A percentile compares a stretch with the other conserved stretches of the same genome.
These are phyloP conservation scores for Fusarium virguliforme DNA, from an alignment of 2,329 filamentous ascomycete genomes.

Conservation along the genomic window DNA sequence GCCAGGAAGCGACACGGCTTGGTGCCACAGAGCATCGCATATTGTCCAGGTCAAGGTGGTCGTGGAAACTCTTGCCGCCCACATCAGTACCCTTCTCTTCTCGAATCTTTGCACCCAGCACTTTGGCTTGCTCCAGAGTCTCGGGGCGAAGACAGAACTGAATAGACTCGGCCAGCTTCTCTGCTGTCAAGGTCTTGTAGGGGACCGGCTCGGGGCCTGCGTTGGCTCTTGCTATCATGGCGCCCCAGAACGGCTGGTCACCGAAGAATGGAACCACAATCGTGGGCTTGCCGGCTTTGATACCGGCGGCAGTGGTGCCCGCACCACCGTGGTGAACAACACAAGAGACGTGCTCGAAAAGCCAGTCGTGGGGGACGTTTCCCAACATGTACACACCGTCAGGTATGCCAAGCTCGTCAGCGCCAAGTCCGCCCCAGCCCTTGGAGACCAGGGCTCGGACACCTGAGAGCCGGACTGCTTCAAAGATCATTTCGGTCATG, in stretches of 20 bases:
- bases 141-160: constrained; percentile 72
- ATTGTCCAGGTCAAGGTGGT: constrained; percentile 76
- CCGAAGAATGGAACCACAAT: constrained; percentile 91
- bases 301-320: constrained; percentile 90
- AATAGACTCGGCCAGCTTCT: constrained; percentile 78
- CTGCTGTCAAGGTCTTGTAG: constrained; percentile 76
- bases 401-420: constrained; percentile 78
- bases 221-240: constrained; percentile 80
- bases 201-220: constrained; percentile 81
- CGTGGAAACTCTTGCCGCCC: constrained; percentile 79
- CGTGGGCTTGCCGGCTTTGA: constrained; percentile 84
- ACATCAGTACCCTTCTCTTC: constrained; percentile 76
- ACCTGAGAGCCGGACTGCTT: constrained; percentile 76
- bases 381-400: constrained; percentile 87
- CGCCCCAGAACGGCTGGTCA: constrained; percentile 87
- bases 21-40: constrained; percentile 80
- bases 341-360: constrained; percentile 84
- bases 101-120: constrained; percentile 76
- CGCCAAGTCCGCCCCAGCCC: constrained; percentile 89
- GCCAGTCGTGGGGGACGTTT: constrained; percentile 90
- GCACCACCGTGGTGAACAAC: constrained; percentile 92
- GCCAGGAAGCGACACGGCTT: constrained; percentile 80
- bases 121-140: constrained; percentile 69
- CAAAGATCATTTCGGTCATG: constrained; percentile 80
- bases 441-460: constrained; percentile 88